Conservation (phyloP, 2,329 filamentous ascomycete species). For the Fusarium pseudograminearum region DNA sequence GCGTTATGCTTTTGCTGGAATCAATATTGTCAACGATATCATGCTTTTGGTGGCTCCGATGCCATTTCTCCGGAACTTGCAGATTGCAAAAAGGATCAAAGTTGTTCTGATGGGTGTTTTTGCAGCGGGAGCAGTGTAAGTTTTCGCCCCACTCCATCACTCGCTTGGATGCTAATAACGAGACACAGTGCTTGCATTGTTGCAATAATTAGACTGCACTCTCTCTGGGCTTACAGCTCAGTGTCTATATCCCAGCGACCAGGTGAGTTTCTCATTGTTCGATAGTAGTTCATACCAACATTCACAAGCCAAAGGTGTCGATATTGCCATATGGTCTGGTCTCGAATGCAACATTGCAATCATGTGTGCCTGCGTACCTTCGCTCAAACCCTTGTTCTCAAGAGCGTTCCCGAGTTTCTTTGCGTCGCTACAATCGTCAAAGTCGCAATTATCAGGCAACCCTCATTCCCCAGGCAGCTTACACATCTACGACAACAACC, state of each 20-base stretch:
- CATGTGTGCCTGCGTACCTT: slow-evolving; percentile 3
- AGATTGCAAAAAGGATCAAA: background rate
- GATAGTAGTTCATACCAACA: background rate
- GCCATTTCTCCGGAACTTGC: background rate
- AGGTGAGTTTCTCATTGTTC: background rate
- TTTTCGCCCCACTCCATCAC: rapidly evolving
- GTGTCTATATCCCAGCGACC: background rate
- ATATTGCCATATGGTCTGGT: background rate
- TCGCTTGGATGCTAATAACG: background rate
- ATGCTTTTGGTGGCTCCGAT: background rate
- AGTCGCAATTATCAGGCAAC: background rate
- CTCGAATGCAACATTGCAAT: slow-evolving; percentile 11
- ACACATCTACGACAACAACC: background rate
- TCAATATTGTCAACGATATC: slow-evolving; percentile 5
- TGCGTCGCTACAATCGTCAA: background rate
- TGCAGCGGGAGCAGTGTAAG: background rate
- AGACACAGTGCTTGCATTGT: background rate
- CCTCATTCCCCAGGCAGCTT: background rate
- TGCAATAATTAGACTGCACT: background rate
- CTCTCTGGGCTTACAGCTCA: background rate
- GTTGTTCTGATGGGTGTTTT: slow-evolving; percentile 1
- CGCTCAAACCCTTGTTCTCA: background rate
- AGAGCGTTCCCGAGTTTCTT: background rate
- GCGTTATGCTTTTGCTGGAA: slow-evolving; percentile 1
- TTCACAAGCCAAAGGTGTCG: background rate